phyloP scores from a whole-genome alignment of 768 basidiomycete species.

The Rhizopogon rudus region DNA sequence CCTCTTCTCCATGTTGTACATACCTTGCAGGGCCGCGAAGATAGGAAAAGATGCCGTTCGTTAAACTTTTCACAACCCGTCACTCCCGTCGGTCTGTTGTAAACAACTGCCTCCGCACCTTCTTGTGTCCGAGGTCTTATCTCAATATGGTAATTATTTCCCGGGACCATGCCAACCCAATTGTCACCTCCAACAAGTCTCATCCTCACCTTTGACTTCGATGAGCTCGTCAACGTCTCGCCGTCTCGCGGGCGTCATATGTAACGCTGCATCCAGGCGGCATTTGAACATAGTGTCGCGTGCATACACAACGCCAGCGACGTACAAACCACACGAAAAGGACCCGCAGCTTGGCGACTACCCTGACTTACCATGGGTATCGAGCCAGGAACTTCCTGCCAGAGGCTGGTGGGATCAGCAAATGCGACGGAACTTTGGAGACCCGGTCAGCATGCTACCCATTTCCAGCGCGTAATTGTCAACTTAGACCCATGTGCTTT shows the following conservation, averaged over 20 bases:
- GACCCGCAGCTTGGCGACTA: conserved; percentile 74
- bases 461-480: conserved; percentile 6
- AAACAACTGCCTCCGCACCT: conserved; percentile 5
- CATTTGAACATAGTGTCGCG: conserved; percentile 1
- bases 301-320: conserved; percentile 22
- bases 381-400: conserved; percentile 58
- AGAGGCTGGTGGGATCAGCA: conserved; percentile 73
- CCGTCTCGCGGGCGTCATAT: conserved; percentile 12
- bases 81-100: conserved; percentile 5
- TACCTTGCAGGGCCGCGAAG: conserved; percentile 15
- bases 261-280: conserved; percentile 5
- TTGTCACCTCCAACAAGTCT: conserved; percentile 3
- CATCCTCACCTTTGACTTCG: conserved; percentile 5
- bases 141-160: background rate
- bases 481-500: conserved; percentile 10
- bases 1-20: conserved; percentile 6
- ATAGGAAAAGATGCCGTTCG: conserved; percentile 9
- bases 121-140: conserved; percentile 19
- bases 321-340: conserved; percentile 25
- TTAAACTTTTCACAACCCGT: too few relatives aligned
- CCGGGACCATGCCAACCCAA: conserved; percentile 16
- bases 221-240: conserved; percentile 13
- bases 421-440: conserved; percentile 77
- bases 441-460: conserved; percentile 46
- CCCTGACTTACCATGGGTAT: conserved; percentile 64